These are phyloP conservation scores for Wallacemonas sp. DNA, from an alignment of 208 protist genomes.

Conservation along the genomic window DNA sequence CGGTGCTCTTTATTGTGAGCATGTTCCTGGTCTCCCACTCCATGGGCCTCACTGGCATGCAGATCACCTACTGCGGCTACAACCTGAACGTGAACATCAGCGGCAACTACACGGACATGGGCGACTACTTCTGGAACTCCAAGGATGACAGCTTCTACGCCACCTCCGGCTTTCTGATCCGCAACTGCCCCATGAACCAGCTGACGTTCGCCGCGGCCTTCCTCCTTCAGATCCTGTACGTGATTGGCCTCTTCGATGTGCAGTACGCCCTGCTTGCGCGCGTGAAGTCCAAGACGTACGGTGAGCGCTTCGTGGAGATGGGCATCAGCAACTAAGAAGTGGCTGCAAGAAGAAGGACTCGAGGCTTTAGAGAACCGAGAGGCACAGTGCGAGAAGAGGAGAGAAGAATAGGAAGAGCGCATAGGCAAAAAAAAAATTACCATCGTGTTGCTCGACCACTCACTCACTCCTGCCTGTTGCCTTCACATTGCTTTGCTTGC, in stretches of 20 bases:
- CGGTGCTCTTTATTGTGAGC: slow-evolving; percentile 52
- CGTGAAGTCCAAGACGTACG: slow-evolving; percentile 85
- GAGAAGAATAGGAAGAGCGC: slow-evolving; percentile 6
- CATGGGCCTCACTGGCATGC: slow-evolving; percentile 56
- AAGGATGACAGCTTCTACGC: neutral
- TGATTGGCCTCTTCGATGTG: slow-evolving; percentile 81
- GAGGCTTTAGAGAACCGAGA: no score
- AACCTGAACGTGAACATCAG: slow-evolving; percentile 26
- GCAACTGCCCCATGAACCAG: slow-evolving; percentile 47
- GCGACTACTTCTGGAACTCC: slow-evolving; percentile 16
- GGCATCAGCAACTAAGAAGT: slow-evolving; percentile 72
- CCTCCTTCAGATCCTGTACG: slow-evolving; percentile 55
- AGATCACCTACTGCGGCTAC: slow-evolving; percentile 62
- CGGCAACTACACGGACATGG: slow-evolving; percentile 11
- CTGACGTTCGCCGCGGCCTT: slow-evolving; percentile 63
- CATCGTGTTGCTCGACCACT: slow-evolving; percentile 8
- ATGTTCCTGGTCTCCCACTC: slow-evolving; percentile 71
- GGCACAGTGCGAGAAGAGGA: no score
- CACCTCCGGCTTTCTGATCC: slow-evolving; percentile 11
- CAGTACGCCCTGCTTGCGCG: slow-evolving; percentile 74
- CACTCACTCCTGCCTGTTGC: no score
- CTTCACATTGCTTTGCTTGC: no score
- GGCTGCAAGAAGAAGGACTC: neutral
- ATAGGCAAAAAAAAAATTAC: slow-evolving; percentile 17
- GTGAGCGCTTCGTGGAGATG: slow-evolving; percentile 84